A percentile compares a stretch with the other conserved stretches of the same genome.
These are phyloP conservation scores for Collybia nuda DNA, from an alignment of 768 basidiomycete genomes.

Conservation along the genomic window DNA sequence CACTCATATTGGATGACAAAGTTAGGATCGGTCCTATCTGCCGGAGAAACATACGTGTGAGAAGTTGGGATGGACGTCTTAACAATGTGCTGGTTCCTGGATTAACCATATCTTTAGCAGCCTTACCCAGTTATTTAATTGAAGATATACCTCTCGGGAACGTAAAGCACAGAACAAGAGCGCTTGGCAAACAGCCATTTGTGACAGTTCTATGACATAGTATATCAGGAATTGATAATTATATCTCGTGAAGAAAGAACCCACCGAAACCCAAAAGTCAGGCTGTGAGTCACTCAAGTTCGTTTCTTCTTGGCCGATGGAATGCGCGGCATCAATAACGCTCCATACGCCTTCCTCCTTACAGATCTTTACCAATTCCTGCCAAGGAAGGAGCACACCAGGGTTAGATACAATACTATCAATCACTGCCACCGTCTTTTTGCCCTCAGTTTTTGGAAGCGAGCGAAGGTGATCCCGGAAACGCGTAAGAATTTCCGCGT, in stretches of 20 bases:
- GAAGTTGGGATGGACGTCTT: constrained; percentile 62
- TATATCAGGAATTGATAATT: background rate
- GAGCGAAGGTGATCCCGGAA: constrained; percentile 31
- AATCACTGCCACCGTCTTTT: constrained; percentile 64
- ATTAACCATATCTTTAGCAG: background rate
- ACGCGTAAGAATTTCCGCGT: constrained; percentile 29
- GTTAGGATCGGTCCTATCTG: constrained; percentile 27
- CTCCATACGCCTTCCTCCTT: constrained; percentile 61
- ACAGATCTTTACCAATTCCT: constrained; percentile 66
- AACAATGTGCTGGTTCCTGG: constrained; percentile 66
- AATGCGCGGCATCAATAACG: constrained; percentile 82
- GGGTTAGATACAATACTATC: constrained; percentile 69
- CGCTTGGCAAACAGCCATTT: constrained; percentile 83
- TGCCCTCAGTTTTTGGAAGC: constrained; percentile 9
- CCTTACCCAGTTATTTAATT: background rate
- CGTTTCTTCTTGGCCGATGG: constrained; percentile 74
- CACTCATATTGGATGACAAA: constrained; percentile 47
- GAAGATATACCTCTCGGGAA: constrained; percentile 48
- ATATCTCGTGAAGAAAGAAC: constrained; percentile 17
- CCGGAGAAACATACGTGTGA: constrained; percentile 43
- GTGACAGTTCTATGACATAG: constrained; percentile 63
- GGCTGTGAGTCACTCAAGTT: constrained; percentile 56
- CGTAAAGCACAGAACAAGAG: constrained; percentile 69
- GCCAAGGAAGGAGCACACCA: constrained; percentile 74
- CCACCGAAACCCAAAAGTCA: constrained; percentile 80